phyloP scores from a whole-genome alignment of 129 eudicot species.

The Centella asiatica region DNA sequence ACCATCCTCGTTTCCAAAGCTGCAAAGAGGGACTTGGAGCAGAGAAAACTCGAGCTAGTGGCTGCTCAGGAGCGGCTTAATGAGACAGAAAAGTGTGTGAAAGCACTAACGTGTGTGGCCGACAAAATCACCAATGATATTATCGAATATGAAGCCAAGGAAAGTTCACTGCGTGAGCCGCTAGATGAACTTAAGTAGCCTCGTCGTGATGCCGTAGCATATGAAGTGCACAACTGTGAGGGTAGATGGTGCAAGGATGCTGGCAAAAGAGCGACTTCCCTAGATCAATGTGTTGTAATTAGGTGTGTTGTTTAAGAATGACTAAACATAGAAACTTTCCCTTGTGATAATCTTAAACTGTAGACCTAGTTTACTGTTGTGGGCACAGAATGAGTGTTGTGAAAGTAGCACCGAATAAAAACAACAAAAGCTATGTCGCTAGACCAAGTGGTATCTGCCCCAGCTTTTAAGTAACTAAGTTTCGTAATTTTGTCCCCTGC shows the following conservation, averaged over 20 bases:
- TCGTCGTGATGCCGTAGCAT: background rate
- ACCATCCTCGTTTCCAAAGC: conserved; percentile 15
- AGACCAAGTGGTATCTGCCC: too few species aligned
- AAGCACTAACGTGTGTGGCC: conserved; percentile 24
- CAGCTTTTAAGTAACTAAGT: too few species aligned
- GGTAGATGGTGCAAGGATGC: background rate
- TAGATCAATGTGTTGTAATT: too few species aligned
- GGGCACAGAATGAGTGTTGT: too few species aligned
- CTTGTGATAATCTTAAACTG: too few species aligned
- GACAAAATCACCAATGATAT: conserved; percentile 22
- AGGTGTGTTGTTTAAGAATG: too few species aligned
- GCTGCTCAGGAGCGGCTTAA: conserved; percentile 17
- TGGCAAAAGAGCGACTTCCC: background rate
- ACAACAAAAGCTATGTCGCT: too few species aligned
- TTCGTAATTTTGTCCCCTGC: too few species aligned
- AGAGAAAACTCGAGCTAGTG: conserved; percentile 19
- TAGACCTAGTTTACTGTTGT: too few species aligned
- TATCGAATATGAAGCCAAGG: conserved; percentile 15
- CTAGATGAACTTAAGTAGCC: background rate
- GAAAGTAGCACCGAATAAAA: too few species aligned
- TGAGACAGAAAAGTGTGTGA: conserved; percentile 25
- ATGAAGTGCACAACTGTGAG: background rate
- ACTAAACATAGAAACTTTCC: too few species aligned
- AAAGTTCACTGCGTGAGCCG: background rate
- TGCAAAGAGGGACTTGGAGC: conserved; percentile 23